Base-by-base conservation (phyloP, 306 rosid species). In the Cucurbita ficifolia region DNA sequence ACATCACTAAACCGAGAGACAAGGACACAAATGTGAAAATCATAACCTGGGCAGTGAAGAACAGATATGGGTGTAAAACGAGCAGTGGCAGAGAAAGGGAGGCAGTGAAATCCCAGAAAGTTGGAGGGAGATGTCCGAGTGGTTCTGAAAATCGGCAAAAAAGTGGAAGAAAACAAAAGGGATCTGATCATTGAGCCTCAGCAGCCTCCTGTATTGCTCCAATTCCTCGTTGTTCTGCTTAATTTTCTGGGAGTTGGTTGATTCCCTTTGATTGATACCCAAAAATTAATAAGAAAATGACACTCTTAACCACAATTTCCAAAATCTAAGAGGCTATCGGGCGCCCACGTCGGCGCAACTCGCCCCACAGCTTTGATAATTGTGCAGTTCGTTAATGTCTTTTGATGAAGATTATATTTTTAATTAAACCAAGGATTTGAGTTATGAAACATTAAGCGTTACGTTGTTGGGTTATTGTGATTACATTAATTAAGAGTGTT, bases 181-280 rank as follows among this genome's bases (percentile, higher is more conserved):
- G 56, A 24, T 69, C 73, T 48, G 73, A 69, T 69, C 73, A 69
- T 69, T 33, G 24, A 69, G 73, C 50, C 53, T 49, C 36, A 5
- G 8, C 55, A 49, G 8, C 14, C 53, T 13, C 14, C 18, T 5
- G 10, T 11, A 0, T 64, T 35, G 53, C 12, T 61, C 17, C 69
- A 16, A 17, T 38, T 36, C 13, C 18, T 61, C 12, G 2, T 38
- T 14, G n/a, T 17, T 7, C 2, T 39, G 4, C 70, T 63, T 8
- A 0, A 12, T 14, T 11, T 57, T 11, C 62, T 55, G 60, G 60
- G 60, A 63, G 70, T 39, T 39, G 35, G 22, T 2, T 33, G 3
- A 8, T 52, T 52, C 24, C 57, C 0, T 2, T n/a, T 18, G 29
- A 53, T 53, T 3, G 24, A 53, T 18, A 3, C 3, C 8, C 1